Evolutionary conservation across 169 alveolate genomes (phyloP).

Genomic region (Eimeria tenella): DNA sequence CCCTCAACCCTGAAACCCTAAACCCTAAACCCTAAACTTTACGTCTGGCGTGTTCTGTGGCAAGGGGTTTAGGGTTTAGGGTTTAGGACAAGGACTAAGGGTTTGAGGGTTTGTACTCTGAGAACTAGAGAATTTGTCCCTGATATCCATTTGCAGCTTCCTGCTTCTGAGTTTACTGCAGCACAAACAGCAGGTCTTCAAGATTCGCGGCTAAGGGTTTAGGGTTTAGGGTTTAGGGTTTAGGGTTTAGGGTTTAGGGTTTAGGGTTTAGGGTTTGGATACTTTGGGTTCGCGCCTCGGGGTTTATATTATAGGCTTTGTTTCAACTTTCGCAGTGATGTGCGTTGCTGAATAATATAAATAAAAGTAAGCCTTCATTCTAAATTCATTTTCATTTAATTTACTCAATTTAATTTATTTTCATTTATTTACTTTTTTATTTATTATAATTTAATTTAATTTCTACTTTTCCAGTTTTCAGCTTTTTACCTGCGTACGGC

Average conservation of each 20-base stretch:
- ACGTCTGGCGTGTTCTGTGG: neutral
- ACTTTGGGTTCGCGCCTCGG: too few relatives aligned
- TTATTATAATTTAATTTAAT: neutral
- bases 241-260: too few relatives aligned
- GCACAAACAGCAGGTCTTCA: neutral
- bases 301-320: too few relatives aligned
- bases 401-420: neutral
- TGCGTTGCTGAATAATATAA: too few relatives aligned
- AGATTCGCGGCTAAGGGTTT: too few relatives aligned
- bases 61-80: neutral
- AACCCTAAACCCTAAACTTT: slow-evolving; percentile 3
- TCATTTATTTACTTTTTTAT: neutral
- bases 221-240: too few relatives aligned
- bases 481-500: slow-evolving; percentile 21
- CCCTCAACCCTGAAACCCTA: neutral
- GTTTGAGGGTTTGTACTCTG: neutral
- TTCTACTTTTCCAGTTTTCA: too few relatives aligned
- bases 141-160: neutral
- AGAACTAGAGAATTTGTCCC: neutral
- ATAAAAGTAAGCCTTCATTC: neutral
- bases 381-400: too few relatives aligned
- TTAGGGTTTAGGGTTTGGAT: too few relatives aligned
- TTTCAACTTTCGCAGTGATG: too few relatives aligned
- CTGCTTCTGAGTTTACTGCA: neutral
- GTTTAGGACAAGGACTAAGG: neutral